Evolutionary conservation across 441 rosid species (phyloP), one percentile per base, ranked within the genome.

Genomic region (Populus hybrid): DNA sequence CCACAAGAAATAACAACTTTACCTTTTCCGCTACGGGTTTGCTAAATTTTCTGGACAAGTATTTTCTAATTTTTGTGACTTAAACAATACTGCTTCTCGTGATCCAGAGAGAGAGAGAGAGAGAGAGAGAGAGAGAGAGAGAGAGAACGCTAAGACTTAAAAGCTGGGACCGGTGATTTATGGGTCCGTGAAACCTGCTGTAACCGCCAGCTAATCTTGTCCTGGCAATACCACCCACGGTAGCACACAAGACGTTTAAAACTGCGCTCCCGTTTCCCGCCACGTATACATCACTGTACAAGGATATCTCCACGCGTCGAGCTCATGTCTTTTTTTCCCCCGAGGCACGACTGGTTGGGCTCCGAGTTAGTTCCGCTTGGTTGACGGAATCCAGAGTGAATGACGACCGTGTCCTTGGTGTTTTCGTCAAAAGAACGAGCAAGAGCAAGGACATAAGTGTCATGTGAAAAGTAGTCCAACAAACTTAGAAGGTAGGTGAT

Each of bases 251-350:
- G 46, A 61, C 24, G 70, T 67, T 73, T 76, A 76, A 83, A 79
- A 75, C 86, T 53, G 72, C 64, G 69, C 73, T 79, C 77, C 19
- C 38, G 57, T 50, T 69, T 76, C 16, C 63, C 75, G 89, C 93
- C 91, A 90, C 90, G 89, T 88, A 86, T 68, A 73, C 0, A 24
- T 24, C 14, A 9, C 14, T 12, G 32, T 24, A n/a, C 73, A 19
- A 14, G 42, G 76, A 77, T 72, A 79, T 57, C 50, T 69, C 86
- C 91, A 93, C 90, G 86, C 89, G 86, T 86, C 87, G 28, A 67
- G 80, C 78, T 76, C 68, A n/a, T 69, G 74, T 75, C 79, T n/a
- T 18, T 59, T 59, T 30, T 10, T 30, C 32, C 32, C 32, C 32
- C 18, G 34, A 50, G 82, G 84, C 90, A 30, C 78, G 79, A 79